Evolutionary conservation across 2,329 filamentous ascomycete genomes (phyloP), one percentile per base, ranked within the genome.

Genomic region (Ilyonectria sp.): DNA sequence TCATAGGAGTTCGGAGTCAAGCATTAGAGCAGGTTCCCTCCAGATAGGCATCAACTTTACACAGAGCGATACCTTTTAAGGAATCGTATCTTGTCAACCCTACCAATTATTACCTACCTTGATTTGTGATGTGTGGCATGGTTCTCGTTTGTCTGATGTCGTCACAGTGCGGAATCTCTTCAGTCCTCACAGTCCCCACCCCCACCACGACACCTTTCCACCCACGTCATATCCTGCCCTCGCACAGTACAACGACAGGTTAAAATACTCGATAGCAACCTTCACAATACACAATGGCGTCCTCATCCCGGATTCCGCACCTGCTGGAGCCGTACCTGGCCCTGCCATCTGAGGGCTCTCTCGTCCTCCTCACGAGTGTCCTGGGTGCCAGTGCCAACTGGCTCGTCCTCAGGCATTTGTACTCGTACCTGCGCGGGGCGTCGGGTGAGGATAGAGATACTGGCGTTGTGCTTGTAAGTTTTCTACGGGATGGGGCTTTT

Each of bases 401-500:
- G 90, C 87, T 92, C 33, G 79, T 90, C 23, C 80, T 90, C 53
- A 85, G 89, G 43, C 87, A 87, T 74, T 77, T 91, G 3, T 84
- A 84, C 75, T 81, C 83, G n/a, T 79, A 84, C 7, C 81, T 88
- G 47, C 69, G 63, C 54, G 76, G 69, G 74, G 75, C 37, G 70
- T 64, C 44, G 43, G 69, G 60, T 46, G 66, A 44, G 17, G 71
- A 73, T 15, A 77, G 77, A 11, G 81, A 82, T 49, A 81, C 79
- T 29, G 86, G 84, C 56, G 87, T 98, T 1, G 85, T 97, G 3
- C 84, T 98, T 3, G 90, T 96, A 65, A 97, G 93, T 82, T 97
- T 96, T 81, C 83, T 97, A 81, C 87, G 93, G 67, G 92, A 95
- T 74, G 88, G 87, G 70, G 83, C 87, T 1, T 97, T 97, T 77